Conservation (phyloP, 148 eudicot genomes). For the Linanthus parryae region DNA sequence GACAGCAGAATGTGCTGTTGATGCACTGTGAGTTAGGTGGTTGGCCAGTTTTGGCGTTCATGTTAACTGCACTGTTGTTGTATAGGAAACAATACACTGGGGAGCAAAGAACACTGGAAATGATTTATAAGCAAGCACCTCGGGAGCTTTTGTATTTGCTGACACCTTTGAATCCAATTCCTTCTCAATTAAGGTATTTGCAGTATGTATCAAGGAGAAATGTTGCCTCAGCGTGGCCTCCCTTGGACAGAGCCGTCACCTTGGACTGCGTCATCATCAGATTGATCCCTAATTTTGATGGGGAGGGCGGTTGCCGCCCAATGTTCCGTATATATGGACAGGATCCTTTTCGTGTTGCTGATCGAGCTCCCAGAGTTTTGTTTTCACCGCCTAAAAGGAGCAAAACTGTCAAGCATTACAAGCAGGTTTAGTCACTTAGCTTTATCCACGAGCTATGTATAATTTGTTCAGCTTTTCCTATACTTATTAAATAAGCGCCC, state of each 20-base stretch:
- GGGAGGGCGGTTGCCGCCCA: constrained; percentile 72
- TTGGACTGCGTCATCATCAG: constrained; percentile 83
- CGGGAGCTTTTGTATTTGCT: constrained; percentile 61
- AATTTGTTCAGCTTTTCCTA: background rate
- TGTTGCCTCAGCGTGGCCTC: constrained; percentile 83
- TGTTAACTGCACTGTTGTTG: constrained; percentile 75
- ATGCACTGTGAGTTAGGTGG: constrained; percentile 95
- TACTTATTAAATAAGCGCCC: background rate
- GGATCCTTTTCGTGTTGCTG: constrained; percentile 49
- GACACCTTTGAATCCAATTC: constrained; percentile 68
- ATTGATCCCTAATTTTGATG: constrained; percentile 55
- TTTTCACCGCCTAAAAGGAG: constrained; percentile 54
- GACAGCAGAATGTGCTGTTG: constrained; percentile 65
- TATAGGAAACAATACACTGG: constrained; percentile 68
- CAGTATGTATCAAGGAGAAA: constrained; percentile 90
- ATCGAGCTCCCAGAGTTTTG: constrained; percentile 52
- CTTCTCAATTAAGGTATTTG: constrained; percentile 86
- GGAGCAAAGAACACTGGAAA: constrained; percentile 83
- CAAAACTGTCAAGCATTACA: constrained; percentile 61
- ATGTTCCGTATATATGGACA: constrained; percentile 74
- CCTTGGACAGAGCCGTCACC: constrained; percentile 61
- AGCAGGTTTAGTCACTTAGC: constrained; percentile 47
- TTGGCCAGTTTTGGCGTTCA: constrained; percentile 92
- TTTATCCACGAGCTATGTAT: background rate
- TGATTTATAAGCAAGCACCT: constrained; percentile 92